phyloP scores from a whole-genome alignment of 805 yeast genomes.

The Wickerhamomyces subpelliculosus region DNA sequence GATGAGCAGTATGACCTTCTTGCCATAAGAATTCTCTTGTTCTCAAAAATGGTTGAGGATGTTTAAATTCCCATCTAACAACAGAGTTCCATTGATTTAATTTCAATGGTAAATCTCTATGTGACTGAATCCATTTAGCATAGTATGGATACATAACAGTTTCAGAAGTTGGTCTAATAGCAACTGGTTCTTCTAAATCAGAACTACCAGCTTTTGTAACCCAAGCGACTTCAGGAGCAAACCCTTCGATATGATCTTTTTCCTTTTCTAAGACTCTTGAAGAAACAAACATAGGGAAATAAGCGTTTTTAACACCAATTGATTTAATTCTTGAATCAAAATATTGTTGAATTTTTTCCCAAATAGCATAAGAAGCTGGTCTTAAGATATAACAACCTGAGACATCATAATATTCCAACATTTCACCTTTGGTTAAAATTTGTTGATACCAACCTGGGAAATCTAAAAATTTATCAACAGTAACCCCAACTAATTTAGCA shows the following conservation, averaged over 20 bases:
- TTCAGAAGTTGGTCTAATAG: constrained; percentile 98
- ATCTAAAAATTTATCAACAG: constrained; percentile 86
- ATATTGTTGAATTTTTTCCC: constrained; percentile 92
- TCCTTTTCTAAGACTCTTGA: constrained; percentile 89
- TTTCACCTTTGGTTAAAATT: constrained; percentile 92
- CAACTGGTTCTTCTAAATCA: constrained; percentile 96
- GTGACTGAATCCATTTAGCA: constrained; percentile 97
- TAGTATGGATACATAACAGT: constrained; percentile 99
- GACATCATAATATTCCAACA: constrained; percentile 97
- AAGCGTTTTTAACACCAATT: constrained; percentile 89
- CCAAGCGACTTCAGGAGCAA: constrained; percentile 99
- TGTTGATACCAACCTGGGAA: constrained; percentile 98
- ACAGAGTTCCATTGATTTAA: constrained; percentile 99
- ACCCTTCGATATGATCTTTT: constrained; percentile 98
- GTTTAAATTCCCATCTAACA: constrained; percentile 99
- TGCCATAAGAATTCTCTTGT: constrained; percentile 99
- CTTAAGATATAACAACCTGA: constrained; percentile 98
- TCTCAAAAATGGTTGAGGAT: constrained; percentile 98
- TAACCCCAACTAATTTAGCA: constrained; percentile 91
- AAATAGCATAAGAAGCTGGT: constrained; percentile 88
- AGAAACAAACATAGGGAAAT: constrained; percentile 98
- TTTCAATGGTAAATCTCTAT: constrained; percentile 93
- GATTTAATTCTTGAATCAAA: constrained; percentile 76
- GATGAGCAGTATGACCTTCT: constrained; percentile 98
- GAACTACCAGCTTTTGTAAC: constrained; percentile 93